phyloP scores from a whole-genome alignment of 257 asterid species.

The Solanum tarijense region DNA sequence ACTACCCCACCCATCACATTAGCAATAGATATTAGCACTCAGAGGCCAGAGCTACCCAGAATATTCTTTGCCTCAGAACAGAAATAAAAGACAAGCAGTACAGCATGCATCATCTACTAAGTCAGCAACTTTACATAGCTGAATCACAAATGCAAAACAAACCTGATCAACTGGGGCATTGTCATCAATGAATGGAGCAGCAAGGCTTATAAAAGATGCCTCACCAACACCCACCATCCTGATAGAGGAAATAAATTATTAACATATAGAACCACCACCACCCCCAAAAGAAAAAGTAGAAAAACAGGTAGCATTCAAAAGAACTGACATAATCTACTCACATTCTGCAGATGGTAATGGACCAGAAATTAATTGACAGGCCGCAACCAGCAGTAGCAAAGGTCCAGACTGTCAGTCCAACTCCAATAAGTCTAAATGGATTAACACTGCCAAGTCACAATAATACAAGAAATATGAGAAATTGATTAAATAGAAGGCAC shows the following conservation, averaged over 20 bases:
- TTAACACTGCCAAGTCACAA: constrained; percentile 49
- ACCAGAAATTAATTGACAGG: constrained; percentile 53
- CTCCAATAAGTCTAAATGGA: constrained; percentile 78
- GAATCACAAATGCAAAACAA: background rate
- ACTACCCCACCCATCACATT: background rate
- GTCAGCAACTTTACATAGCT: background rate
- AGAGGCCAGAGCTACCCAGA: background rate
- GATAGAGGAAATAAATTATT: background rate
- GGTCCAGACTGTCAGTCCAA: constrained; percentile 77
- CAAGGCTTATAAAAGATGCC: constrained; percentile 97
- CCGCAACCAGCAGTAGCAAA: constrained; percentile 71
- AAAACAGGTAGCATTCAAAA: background rate
- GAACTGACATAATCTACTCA: constrained; percentile 23
- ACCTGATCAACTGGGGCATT: constrained; percentile 92
- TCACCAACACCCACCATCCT: constrained; percentile 99
- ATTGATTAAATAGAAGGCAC: background rate
- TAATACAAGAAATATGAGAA: background rate
- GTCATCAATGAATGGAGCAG: constrained; percentile 97
- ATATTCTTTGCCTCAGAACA: background rate
- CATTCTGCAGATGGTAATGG: constrained; percentile 57
- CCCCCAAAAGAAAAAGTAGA: background rate
- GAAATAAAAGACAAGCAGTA: background rate
- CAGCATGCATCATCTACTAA: background rate
- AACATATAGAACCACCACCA: background rate
- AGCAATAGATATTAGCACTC: background rate